Conservation (phyloP, 371 early-diverging fungal species). For the Circinella umbellata region DNA sequence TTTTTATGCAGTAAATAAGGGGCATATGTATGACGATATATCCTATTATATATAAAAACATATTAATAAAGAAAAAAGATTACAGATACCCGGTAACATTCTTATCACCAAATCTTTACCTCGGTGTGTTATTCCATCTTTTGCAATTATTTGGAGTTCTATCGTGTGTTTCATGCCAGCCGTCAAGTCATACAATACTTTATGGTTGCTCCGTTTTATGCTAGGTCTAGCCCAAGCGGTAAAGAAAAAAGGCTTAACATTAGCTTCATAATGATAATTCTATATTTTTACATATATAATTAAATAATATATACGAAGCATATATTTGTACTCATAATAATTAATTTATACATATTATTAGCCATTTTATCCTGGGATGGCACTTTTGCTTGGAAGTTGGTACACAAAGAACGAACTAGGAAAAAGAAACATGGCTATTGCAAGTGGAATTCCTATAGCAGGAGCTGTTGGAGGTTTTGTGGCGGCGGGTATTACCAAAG, state of each 20-base stretch:
- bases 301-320: no score
- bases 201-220: no score
- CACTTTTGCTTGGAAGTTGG: slow-evolving; percentile 76
- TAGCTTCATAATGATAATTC: no score
- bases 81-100: slow-evolving; percentile 53
- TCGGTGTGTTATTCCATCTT: no score
- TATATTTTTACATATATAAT: no score
- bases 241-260: no score
- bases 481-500: background rate
- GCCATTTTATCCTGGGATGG: slow-evolving; percentile 78
- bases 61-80: slow-evolving; percentile 11
- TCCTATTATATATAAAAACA: no score
- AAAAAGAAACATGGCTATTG: slow-evolving; percentile 60
- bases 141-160: no score
- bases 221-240: background rate
- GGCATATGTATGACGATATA: no score
- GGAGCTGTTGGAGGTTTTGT: slow-evolving; percentile 20
- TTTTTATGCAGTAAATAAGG: background rate
- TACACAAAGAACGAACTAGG: slow-evolving; percentile 76
- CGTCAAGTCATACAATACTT: no score
- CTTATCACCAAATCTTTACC: slow-evolving; percentile 37
- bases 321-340: no score
- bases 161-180: no score
- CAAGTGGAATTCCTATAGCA: slow-evolving; percentile 18
- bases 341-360: background rate